phyloP scores from a whole-genome alignment of 257 asterid genomes.

The Solanum stenotomum region DNA sequence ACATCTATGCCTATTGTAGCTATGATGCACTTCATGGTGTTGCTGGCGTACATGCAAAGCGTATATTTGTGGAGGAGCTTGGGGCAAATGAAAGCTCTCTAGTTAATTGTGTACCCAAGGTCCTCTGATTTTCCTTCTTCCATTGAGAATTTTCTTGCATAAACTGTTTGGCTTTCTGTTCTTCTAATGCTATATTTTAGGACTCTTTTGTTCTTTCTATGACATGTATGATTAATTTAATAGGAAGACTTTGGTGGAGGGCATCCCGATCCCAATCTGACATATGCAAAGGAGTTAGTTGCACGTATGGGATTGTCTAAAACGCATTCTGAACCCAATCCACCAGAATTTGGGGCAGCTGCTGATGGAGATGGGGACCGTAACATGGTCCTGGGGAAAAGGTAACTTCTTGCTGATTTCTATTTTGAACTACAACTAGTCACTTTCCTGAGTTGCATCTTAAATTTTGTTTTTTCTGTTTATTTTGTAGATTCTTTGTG shows the following conservation, averaged over 20 bases:
- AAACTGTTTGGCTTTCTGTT: not conserved
- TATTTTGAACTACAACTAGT: conserved; percentile 4
- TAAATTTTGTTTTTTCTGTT: not conserved
- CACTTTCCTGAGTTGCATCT: not conserved
- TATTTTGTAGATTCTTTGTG: conserved; percentile 67
- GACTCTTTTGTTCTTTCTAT: not conserved
- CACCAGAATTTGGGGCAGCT: conserved; percentile 99
- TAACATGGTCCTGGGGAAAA: conserved; percentile 92
- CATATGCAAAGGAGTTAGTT: conserved; percentile 94
- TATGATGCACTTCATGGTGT: conserved; percentile 97
- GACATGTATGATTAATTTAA: conserved; percentile 12
- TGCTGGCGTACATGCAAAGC: conserved; percentile 91
- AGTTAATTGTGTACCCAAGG: conserved; percentile 92
- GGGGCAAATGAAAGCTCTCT: conserved; percentile 83
- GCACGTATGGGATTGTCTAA: conserved; percentile 92
- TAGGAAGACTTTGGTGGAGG: conserved; percentile 99
- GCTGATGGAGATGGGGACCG: conserved; percentile 99
- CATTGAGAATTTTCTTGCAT: not conserved
- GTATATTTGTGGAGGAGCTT: conserved; percentile 89
- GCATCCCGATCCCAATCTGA: conserved; percentile 98
- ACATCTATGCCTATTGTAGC: conserved; percentile 24
- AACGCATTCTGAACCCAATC: conserved; percentile 48
- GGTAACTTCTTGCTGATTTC: conserved; percentile 22
- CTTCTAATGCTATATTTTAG: not conserved
- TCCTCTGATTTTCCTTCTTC: conserved; percentile 7